Conservation (phyloP, 306 rosid species). For the Malus fusca region DNA sequence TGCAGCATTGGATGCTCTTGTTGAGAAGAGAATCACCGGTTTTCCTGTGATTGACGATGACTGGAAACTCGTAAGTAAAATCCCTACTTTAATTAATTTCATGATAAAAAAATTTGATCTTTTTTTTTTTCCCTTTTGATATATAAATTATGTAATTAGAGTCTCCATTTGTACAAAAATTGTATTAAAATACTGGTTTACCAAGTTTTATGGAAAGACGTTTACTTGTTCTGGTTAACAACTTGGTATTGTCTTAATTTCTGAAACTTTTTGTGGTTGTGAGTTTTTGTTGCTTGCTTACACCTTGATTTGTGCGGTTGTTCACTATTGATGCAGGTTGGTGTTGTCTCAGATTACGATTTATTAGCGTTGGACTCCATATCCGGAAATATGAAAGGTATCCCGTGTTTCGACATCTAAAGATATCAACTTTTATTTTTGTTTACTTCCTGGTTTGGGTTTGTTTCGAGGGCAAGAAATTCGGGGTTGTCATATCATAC, state of each 20-base stretch:
- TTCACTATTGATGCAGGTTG: slow-evolving; percentile 53
- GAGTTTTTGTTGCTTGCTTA: slow-evolving; percentile 17
- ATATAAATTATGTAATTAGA: not conserved
- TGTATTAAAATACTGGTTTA: not conserved
- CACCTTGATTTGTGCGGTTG: slow-evolving; percentile 3
- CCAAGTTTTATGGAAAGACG: not conserved
- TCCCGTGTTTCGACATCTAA: not conserved
- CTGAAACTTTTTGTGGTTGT: not conserved
- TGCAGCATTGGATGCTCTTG: slow-evolving; percentile 71
- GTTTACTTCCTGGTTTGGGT: not conserved
- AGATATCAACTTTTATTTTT: not conserved
- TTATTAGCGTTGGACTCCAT: slow-evolving; percentile 87
- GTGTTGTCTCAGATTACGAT: slow-evolving; percentile 95
- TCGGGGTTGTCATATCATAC: not conserved
- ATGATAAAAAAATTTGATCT: not conserved
- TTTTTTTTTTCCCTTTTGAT: not conserved
- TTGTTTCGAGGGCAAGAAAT: not conserved
- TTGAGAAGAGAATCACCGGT: slow-evolving; percentile 76
- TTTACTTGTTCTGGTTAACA: not conserved
- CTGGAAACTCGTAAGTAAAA: slow-evolving; percentile 84
- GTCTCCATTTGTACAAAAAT: not conserved
- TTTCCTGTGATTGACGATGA: slow-evolving; percentile 91
- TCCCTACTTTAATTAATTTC: not conserved
- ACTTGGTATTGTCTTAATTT: not conserved
- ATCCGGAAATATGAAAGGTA: slow-evolving; percentile 53